Conservation (phyloP, 83 land plant genomes). For the Larix sibirica region DNA sequence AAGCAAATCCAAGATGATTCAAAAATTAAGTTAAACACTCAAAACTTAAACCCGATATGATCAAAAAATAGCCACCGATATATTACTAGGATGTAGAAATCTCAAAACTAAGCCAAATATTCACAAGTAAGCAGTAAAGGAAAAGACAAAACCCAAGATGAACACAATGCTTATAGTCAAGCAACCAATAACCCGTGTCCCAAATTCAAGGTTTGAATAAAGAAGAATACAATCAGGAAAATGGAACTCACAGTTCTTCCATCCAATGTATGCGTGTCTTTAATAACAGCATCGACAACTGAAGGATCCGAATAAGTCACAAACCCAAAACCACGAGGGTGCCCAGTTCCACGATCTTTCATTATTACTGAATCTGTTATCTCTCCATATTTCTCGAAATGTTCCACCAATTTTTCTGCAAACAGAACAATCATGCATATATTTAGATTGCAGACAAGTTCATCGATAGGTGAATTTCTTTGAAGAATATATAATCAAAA, state of each 20-base stretch:
- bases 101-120: too few species aligned
- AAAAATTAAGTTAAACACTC: too few species aligned
- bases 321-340: slow-evolving; percentile 62
- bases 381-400: slow-evolving; percentile 51
- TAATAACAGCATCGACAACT: slow-evolving; percentile 9
- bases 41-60: too few species aligned
- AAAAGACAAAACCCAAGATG: too few species aligned
- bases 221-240: background rate
- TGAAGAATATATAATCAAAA: too few species aligned
- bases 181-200: too few species aligned
- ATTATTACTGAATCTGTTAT: slow-evolving; percentile 56
- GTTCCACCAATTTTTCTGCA: slow-evolving; percentile 42
- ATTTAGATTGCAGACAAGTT: background rate
- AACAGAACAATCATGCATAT: background rate
- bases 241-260: slow-evolving; percentile 3
- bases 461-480: too few species aligned
- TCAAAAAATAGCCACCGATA: too few species aligned
- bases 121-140: too few species aligned
- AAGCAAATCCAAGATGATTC: too few species aligned
- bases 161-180: too few species aligned
- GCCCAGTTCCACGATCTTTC: slow-evolving; percentile 38
- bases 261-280: slow-evolving; percentile 4
- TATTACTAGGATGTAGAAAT: too few species aligned
- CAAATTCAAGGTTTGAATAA: background rate
- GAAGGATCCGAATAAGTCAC: slow-evolving; percentile 52